Base-by-base conservation (phyloP, 805 yeast genomes). In the Barnettozyma salicaria region DNA sequence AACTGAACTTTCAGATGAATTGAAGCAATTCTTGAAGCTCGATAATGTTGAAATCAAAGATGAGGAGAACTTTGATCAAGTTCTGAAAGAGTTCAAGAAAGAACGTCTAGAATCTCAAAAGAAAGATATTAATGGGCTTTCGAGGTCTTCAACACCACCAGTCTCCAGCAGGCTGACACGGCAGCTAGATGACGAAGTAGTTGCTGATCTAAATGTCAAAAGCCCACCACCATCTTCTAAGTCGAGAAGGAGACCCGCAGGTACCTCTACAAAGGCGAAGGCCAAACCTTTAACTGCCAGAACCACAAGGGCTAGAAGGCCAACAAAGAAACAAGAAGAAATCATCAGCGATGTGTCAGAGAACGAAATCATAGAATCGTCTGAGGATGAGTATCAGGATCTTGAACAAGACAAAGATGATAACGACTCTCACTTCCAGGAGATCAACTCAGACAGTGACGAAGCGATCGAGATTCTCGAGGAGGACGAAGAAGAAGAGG, bases 31-130 rank as follows among this genome's bases (percentile, higher is more conserved):
- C 27, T 26, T 50, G 33, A 59, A 64, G 58, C 61, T 73, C 47
- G 53, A 62, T 59, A 13, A 69, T 33, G 61, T 65, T 4, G 70
- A 66, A 43, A 53, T 56, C 32, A 52, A 56, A 12, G 63, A 40
- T 26, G 43, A 40, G 29, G 43, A 55, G 4, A 70, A 65, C n/a
- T 65, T 74, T 44, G 68, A 67, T 42, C 51, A 56, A 14, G 55
- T 73, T n/a, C 53, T 74, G 35, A 60, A 61, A 28, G 63, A 65
- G 42, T 63, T 72, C 4, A 67, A 67, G 30, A 52, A 50, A 39
- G 64, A 64, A 22, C 44, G 53, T 32, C 44, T 42, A 18, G 33
- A 30, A 26, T 16, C 27, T 12, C 39, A 27, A 17, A 36, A 18
- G 23, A 27, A 35, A 19, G 27, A 29, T n/a, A 20, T 7, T 27